Conservation (phyloP, 768 basidiomycete genomes). For the Boletus reticulatus region DNA sequence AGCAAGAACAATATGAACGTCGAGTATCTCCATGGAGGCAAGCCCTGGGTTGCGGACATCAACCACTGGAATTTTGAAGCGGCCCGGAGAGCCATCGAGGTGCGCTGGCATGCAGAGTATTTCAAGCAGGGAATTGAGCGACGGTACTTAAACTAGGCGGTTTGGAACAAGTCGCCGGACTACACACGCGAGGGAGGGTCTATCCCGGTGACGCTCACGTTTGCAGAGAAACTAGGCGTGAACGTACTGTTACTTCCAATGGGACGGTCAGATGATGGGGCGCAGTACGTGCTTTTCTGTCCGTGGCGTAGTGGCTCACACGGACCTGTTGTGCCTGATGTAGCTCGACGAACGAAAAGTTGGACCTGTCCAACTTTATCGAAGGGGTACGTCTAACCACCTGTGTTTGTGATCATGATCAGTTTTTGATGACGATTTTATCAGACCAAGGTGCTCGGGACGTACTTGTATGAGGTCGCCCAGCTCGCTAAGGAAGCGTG, state of each 20-base stretch:
- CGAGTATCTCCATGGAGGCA: slow-evolving; percentile 76
- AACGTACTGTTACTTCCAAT: slow-evolving; percentile 91
- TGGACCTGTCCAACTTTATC: slow-evolving; percentile 88
- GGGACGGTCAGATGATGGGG: slow-evolving; percentile 93
- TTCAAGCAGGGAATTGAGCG: not conserved
- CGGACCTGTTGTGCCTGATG: not conserved
- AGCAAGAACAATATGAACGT: slow-evolving; percentile 79
- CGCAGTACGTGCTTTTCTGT: slow-evolving; percentile 58
- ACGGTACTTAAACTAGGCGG: slow-evolving; percentile 17
- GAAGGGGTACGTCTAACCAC: slow-evolving; percentile 55
- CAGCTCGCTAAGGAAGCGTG: slow-evolving; percentile 13
- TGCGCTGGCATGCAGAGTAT: slow-evolving; percentile 18
- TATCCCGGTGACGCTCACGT: slow-evolving; percentile 91
- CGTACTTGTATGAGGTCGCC: slow-evolving; percentile 32
- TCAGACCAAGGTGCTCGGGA: slow-evolving; percentile 34
- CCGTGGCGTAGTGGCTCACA: not conserved
- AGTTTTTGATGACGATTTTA: not conserved
- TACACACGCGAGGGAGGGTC: slow-evolving; percentile 91
- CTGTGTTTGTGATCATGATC: not conserved
- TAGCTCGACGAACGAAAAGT: slow-evolving; percentile 93
- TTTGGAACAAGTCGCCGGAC: slow-evolving; percentile 78
- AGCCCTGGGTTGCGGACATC: slow-evolving; percentile 83
- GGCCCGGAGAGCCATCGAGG: slow-evolving; percentile 82
- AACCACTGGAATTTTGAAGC: slow-evolving; percentile 95
- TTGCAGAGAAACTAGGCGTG: slow-evolving; percentile 82